These are phyloP conservation scores for Gymnopilus junonius DNA, from an alignment of 768 basidiomycete genomes.

Conservation along the genomic window DNA sequence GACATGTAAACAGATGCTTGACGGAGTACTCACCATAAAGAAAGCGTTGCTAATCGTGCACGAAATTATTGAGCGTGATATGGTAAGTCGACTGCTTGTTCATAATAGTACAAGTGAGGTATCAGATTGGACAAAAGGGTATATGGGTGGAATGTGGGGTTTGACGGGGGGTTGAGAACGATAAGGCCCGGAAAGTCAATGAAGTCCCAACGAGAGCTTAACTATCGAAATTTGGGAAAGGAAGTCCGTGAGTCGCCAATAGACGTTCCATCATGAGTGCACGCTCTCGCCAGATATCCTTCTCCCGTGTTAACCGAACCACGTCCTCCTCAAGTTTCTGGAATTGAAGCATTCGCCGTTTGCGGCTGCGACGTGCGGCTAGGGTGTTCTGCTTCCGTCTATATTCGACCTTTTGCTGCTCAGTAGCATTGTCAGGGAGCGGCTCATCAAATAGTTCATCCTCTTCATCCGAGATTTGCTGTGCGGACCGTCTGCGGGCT, in stretches of 20 bases:
- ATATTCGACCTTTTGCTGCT: slow-evolving; percentile 70
- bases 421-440: slow-evolving; percentile 43
- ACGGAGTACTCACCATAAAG: not conserved
- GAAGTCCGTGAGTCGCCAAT: slow-evolving; percentile 59
- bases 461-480: slow-evolving; percentile 51
- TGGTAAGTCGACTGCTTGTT: not conserved
- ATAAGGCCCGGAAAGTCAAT: not conserved
- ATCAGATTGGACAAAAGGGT: not conserved
- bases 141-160: not conserved
- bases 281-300: slow-evolving; percentile 65
- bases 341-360: slow-evolving; percentile 74
- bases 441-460: slow-evolving; percentile 48
- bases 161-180: not conserved
- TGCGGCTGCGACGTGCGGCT: slow-evolving; percentile 80
- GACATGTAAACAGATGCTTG: not conserved
- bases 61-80: not conserved
- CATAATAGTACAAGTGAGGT: not conserved
- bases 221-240: slow-evolving; percentile 52
- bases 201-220: slow-evolving; percentile 17
- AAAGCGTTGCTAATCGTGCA: not conserved
- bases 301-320: slow-evolving; percentile 56
- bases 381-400: slow-evolving; percentile 87
- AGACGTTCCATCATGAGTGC: slow-evolving; percentile 55
- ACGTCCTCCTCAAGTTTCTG: slow-evolving; percentile 63
- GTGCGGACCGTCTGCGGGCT: slow-evolving; percentile 42